Conservation (phyloP, 2,329 filamentous ascomycete genomes). For the Fonsecaea monophora region DNA sequence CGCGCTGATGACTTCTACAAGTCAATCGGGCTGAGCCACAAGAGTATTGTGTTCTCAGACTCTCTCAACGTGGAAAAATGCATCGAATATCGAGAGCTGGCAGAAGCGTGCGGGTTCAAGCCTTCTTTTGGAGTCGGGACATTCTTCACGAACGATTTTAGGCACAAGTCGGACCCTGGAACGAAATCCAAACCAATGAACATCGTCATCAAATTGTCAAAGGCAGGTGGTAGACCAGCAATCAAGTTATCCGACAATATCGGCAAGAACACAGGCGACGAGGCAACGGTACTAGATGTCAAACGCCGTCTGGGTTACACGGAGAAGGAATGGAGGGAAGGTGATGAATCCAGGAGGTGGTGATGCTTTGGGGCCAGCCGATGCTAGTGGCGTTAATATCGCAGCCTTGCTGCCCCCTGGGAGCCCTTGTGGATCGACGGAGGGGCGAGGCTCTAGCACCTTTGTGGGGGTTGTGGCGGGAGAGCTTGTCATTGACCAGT, state of each 20-base stretch:
- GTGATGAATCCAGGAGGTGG: conserved; percentile 86
- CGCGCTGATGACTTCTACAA: conserved; percentile 83
- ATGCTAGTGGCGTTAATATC: conserved; percentile 25
- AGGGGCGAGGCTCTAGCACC: conserved; percentile 33
- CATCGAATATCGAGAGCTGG: conserved; percentile 84
- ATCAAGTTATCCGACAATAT: conserved; percentile 94
- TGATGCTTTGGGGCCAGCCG: conserved; percentile 56
- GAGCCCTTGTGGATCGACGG: conserved; percentile 17
- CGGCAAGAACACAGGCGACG: conserved; percentile 92
- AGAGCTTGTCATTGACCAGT: conserved; percentile 6
- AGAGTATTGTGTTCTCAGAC: conserved; percentile 94
- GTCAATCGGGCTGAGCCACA: conserved; percentile 74
- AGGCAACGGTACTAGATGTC: conserved; percentile 76
- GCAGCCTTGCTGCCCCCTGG: conserved; percentile 35
- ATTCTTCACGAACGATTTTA: conserved; percentile 93
- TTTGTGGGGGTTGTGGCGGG: conserved; percentile 20
- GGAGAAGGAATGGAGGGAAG: conserved; percentile 81
- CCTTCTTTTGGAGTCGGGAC: conserved; percentile 94
- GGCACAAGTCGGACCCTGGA: conserved; percentile 67
- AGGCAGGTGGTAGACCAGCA: conserved; percentile 78
- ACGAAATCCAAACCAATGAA: conserved; percentile 90
- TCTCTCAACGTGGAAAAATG: conserved; percentile 90
- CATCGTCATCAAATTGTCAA: conserved; percentile 96
- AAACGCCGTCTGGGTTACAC: conserved; percentile 86
- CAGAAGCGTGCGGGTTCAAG: conserved; percentile 79